phyloP scores from a whole-genome alignment of 805 yeast genomes.

The Ogataea wickerhamii region DNA sequence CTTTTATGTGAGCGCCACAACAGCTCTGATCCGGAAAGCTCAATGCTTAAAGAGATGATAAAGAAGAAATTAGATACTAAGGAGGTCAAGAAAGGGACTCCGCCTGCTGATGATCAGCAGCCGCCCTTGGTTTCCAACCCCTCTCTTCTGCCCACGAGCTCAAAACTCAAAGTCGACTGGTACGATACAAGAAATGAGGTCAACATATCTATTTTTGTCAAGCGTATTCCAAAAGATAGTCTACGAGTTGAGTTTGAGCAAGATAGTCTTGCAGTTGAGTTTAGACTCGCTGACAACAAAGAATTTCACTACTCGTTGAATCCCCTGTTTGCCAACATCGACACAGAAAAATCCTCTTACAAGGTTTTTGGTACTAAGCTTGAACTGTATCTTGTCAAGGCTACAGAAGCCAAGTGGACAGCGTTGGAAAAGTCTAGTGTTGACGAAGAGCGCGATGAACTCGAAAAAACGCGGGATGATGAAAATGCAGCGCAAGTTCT shows the following conservation, averaged over 20 bases:
- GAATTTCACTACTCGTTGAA: slow-evolving; percentile 52
- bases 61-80: slow-evolving; percentile 31
- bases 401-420: slow-evolving; percentile 47
- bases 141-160: background rate
- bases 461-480: slow-evolving; percentile 7
- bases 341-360: slow-evolving; percentile 40
- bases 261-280: slow-evolving; percentile 39
- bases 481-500: slow-evolving; percentile 9
- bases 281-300: slow-evolving; percentile 46
- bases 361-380: slow-evolving; percentile 68
- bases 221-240: slow-evolving; percentile 53
- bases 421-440: slow-evolving; percentile 37
- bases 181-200: slow-evolving; percentile 61
- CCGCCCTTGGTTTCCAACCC: background rate
- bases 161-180: slow-evolving; percentile 53
- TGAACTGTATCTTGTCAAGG: slow-evolving; percentile 62
- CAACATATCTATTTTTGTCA: slow-evolving; percentile 68
- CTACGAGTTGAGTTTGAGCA: slow-evolving; percentile 38
- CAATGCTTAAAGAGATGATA: slow-evolving; percentile 45
- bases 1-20: slow-evolving; percentile 39
- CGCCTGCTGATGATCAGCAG: background rate
- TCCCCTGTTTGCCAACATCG: slow-evolving; percentile 51
- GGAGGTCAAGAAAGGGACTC: background rate
- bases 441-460: slow-evolving; percentile 8
- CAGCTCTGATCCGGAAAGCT: slow-evolving; percentile 44